These are phyloP conservation scores for Taxawa tesnikishii DNA, from an alignment of 2,329 filamentous ascomycete species.

Conservation along the genomic window DNA sequence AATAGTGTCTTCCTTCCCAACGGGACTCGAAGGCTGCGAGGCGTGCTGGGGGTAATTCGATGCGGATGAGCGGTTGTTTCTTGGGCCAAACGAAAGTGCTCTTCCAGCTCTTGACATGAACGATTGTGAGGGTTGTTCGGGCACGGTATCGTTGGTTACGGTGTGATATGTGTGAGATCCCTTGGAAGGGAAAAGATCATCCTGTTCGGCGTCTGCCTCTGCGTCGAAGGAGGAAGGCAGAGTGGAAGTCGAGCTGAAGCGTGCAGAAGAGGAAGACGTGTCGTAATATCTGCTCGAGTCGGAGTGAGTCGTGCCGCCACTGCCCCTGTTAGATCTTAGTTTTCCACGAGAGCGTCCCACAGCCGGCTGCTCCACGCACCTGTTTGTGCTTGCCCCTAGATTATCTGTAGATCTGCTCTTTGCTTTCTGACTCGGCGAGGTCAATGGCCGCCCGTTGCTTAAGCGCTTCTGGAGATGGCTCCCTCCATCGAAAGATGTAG, in stretches of 20 bases:
- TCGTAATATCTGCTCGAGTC: constrained; percentile 31
- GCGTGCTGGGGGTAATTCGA: not conserved
- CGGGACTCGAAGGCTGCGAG: not conserved
- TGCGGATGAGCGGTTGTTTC: constrained; percentile 17
- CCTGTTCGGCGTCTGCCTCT: constrained; percentile 20
- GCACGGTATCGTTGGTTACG: constrained; percentile 26
- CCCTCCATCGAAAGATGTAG: constrained; percentile 29
- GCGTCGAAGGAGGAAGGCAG: constrained; percentile 42
- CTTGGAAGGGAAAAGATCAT: constrained; percentile 22
- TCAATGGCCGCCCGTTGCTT: constrained; percentile 19
- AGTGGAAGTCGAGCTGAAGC: constrained; percentile 43
- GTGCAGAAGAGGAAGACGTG: constrained; percentile 31
- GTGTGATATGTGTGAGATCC: constrained; percentile 27
- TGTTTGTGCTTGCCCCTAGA: constrained; percentile 16
- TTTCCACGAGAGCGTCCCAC: constrained; percentile 15
- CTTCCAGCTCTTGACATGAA: constrained; percentile 31
- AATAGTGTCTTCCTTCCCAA: constrained; percentile 8
- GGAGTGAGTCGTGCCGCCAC: constrained; percentile 36
- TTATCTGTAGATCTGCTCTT: constrained; percentile 21
- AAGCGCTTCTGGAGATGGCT: constrained; percentile 17
- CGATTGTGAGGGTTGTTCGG: constrained; percentile 22
- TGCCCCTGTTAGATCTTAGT: constrained; percentile 29
- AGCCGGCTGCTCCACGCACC: constrained; percentile 12
- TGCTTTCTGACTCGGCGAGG: constrained; percentile 18
- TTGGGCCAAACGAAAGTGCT: constrained; percentile 40